These are phyloP conservation scores for Sphagnum magellanicum DNA, from an alignment of 228 moss, liverwort and hornwort species.

Conservation along the genomic window DNA sequence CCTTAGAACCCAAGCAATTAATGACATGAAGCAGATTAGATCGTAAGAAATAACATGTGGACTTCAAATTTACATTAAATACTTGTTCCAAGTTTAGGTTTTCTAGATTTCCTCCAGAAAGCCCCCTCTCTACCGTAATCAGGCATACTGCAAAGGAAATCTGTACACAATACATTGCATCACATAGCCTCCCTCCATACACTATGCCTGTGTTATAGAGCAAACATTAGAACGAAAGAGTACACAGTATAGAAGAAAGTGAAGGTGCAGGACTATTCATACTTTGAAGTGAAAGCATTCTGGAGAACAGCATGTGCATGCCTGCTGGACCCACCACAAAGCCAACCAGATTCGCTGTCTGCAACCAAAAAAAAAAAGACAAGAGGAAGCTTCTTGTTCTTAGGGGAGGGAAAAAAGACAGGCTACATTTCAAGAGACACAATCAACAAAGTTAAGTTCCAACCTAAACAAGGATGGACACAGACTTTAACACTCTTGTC, in stretches of 20 bases:
- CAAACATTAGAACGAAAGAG: not conserved
- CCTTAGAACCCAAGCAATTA: not conserved
- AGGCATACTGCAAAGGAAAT: not conserved
- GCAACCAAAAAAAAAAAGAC: conserved; percentile 14
- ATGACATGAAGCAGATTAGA: not conserved
- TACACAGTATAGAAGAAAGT: not conserved
- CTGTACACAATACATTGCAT: not conserved
- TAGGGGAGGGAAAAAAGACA: not conserved
- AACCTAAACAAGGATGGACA: too few species aligned
- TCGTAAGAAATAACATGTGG: not conserved
- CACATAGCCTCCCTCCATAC: not conserved
- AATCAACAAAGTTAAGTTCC: too few species aligned
- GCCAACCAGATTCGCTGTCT: conserved; percentile 68
- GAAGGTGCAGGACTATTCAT: conserved; percentile 9
- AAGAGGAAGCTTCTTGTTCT: not conserved
- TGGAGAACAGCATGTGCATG: conserved; percentile 66
- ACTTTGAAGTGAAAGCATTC: conserved; percentile 69
- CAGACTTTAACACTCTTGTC: too few species aligned
- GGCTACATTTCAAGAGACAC: too few species aligned
- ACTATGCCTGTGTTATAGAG: not conserved
- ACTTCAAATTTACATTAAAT: not conserved
- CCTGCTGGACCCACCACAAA: conserved; percentile 94
- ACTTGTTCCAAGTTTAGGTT: not conserved
- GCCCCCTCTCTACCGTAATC: not conserved
- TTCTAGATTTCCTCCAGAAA: not conserved